Evolutionary conservation across 345 rosid species (phyloP).

Genomic region (Viola odorata): DNA sequence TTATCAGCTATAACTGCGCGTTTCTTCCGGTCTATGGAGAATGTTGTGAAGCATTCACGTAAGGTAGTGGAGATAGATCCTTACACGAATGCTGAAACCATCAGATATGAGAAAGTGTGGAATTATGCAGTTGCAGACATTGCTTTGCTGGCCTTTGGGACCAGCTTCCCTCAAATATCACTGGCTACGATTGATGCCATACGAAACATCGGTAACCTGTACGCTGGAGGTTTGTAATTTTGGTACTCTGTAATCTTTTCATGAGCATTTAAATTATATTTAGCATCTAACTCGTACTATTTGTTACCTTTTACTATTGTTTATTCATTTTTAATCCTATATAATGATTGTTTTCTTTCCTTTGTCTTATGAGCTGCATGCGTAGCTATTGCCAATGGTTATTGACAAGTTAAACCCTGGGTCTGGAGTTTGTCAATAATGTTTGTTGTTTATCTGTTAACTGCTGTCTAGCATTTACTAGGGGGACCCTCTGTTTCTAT

Average conservation of each 20-base stretch:
- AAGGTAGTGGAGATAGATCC: conserved; percentile 66
- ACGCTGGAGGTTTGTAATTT: conserved; percentile 73
- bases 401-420: too few species aligned
- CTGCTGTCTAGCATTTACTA: too few species aligned
- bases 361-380: too few species aligned
- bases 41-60: conserved; percentile 83
- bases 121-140: conserved; percentile 86
- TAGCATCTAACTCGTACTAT: too few species aligned
- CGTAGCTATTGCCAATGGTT: too few species aligned
- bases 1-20: conserved; percentile 77
- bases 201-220: conserved; percentile 51
- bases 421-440: too few species aligned
- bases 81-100: conserved; percentile 34
- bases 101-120: conserved; percentile 75
- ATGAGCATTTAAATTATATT: too few species aligned
- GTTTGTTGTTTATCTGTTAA: too few species aligned
- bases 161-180: conserved; percentile 95
- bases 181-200: conserved; percentile 89
- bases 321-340: too few species aligned
- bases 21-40: conserved; percentile 89
- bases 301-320: too few species aligned
- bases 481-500: too few species aligned
- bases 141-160: conserved; percentile 81
- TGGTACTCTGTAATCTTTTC: not conserved
- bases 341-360: too few species aligned